Base-by-base conservation (phyloP, 768 basidiomycete species). In the Rhizopogon vesiculosus region DNA sequence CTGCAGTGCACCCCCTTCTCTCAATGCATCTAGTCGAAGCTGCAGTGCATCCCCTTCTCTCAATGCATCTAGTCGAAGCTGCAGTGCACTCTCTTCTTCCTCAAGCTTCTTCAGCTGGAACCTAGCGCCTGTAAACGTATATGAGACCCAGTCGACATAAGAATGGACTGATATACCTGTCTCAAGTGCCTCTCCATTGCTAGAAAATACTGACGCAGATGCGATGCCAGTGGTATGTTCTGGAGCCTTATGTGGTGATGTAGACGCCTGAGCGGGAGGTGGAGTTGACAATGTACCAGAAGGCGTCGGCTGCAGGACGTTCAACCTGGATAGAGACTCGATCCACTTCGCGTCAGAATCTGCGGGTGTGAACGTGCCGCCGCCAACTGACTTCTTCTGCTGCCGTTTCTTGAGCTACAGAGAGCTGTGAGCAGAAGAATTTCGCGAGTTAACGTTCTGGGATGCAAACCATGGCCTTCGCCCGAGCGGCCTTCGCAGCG, bases 401-500 rank as follows among this genome's bases (percentile, higher is more conserved):
- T 87, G 88, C 56, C 86, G 81, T 71, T 89, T 90, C 78, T 91
- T 90, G 68, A 92, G 78, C 89, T 92, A 69, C 45, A 61, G 51
- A 58, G 44, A 44, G 45, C 48, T 28, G 38, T 51, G 22, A 50
- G 46, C 45, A 19, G 57, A 25, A 64, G 53, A 19, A 29, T 25
- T 25, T 25, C 25, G 18, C 55, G 0, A 18, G 29, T 48, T 19
- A 46, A 18, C 13, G 22, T 25, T 52, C 16, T 42, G 51, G 41
- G 49, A 54, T 50, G 69, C 79, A 56, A 67, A 92, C 91, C 82
- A 93, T 65, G 48, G 88, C 90, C 69, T 88, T 90, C 54, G 88
- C 91, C 59, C 91, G 82, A 3, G 91, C 91, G 54, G 91, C 82
- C 71, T 88, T 91, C 15, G 82, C 83, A 52, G 89, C 88, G 58